Base-by-base conservation (phyloP, 495 filamentous ascomycete species). In the Arthonia radiata region DNA sequence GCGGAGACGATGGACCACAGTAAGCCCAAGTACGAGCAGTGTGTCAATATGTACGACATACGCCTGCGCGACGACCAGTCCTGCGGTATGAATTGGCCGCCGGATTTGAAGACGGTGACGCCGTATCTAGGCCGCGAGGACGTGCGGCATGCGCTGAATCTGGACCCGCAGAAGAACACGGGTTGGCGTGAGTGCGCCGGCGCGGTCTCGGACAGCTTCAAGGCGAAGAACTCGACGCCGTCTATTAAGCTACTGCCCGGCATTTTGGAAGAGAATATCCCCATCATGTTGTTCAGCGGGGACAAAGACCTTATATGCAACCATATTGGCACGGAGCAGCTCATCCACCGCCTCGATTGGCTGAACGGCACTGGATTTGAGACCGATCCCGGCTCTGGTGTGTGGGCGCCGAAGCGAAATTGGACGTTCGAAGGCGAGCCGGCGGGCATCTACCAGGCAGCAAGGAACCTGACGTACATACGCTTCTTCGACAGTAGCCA, bases 61-160 rank as follows among this genome's bases (percentile, higher is more conserved):
- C 76, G 89, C 22, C 54, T 90, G 8, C 57, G 51, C 23, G 86
- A 94, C 42, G 37, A 39, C 3, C 68, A 68, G 4, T 64, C 63
- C 25, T 97, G 86, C 42, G 86, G 86, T 29, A 86, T 86, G 78
- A 77, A 74, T 50, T 97, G 86, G 86, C 86, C 86, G 6, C 70
- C 77, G 19, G 89, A 94, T 47, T 52, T 97, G 30, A 41, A 31
- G 12, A 43, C 61, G 18, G 62, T 93, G 6, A 74, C 66, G 4
- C 80, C 78, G 0, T 97, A 94, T 44, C 61, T 97, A 18, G 77
- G 70, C 24, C 67, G 69, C 23, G 31, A 56, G n/a, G 82, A 92
- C 22, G 89, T 97, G 5, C 52, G 57, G 13, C 31, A 59, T 3
- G 86, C 86, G 2, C 54, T 97, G 15, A 71, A 97, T 41, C 62